Conservation (phyloP, 805 yeast species). For the Teunomyces gatunensis region DNA sequence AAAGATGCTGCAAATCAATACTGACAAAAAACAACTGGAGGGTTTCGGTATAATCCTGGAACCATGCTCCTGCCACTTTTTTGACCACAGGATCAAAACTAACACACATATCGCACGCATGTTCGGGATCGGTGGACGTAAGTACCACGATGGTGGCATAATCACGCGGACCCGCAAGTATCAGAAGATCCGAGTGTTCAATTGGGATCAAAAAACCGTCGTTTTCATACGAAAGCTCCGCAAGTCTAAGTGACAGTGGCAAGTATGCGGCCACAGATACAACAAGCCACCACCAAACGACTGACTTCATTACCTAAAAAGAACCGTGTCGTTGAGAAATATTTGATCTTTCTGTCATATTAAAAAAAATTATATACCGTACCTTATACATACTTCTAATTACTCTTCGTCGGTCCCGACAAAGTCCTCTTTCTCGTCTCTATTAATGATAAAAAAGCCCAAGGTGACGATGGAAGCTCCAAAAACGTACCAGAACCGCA, state of each 20-base stretch:
- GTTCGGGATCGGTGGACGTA: conserved; percentile 46
- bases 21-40: conserved; percentile 44
- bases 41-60: conserved; percentile 40
- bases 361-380: neutral
- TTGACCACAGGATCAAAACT: conserved; percentile 41
- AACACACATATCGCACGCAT: conserved; percentile 49
- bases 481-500: conserved; percentile 60
- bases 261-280: neutral
- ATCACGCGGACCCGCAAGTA: conserved; percentile 49
- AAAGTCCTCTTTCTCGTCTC: conserved; percentile 67
- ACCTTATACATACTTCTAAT: neutral
- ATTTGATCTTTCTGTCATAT: neutral
- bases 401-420: conserved; percentile 8
- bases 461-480: conserved; percentile 81
- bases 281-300: neutral
- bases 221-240: neutral
- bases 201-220: conserved; percentile 41
- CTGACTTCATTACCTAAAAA: no score
- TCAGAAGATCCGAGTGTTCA: conserved; percentile 36
- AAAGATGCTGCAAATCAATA: conserved; percentile 46
- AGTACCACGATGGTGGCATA: conserved; percentile 51
- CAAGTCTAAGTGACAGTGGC: neutral
- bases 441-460: conserved; percentile 82
- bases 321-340: no score
- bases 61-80: conserved; percentile 43